Base-by-base conservation (phyloP, 257 asterid genomes). In the Ilex aquifolium region DNA sequence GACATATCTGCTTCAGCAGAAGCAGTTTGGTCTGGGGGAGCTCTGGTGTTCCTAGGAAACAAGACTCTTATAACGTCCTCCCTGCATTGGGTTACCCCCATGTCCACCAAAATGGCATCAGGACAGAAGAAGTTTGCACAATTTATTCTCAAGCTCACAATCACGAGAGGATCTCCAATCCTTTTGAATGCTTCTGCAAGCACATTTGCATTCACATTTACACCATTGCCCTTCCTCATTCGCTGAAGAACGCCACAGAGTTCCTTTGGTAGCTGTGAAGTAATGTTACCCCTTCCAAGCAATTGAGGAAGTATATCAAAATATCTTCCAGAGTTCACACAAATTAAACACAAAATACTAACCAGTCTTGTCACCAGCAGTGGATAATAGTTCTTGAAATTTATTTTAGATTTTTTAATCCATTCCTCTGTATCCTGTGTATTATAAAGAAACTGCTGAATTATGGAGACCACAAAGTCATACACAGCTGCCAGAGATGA, bases 111-210 rank as follows among this genome's bases (percentile, higher is more conserved):
- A 68, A 77, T 44, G 15, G 82, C 83, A 62, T 72, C 74, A 3
- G 88, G 75, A 58, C 67, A 64, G 7, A 10, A 14, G 51, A 61
- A 31, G 2, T 44, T 15, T 16, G 11, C 55, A 7, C 31, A 7
- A 31, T 58, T 60, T 32, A 65, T 71, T 36, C 52, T 51, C 39
- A 65, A 16, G 56, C 59, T 65, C 12, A 80, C 81, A 64, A 77
- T 61, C 56, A 84, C 76, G 16, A 82, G 49, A 44, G 92, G 95
- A 72, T 84, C 82, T 15, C 82, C 79, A 2, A 74, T 66, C 21
- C 48, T 44, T 57, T 69, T 66, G 60, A 79, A 76, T 10, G 93
- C 95, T 60, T 44, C 72, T 7, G 82, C 82, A 58, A 80, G 51
- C 15, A 59, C 66, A 53, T 67, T 44, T 14, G 17, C 9, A 65